Evolutionary conservation across 768 basidiomycete species (phyloP), one percentile per base, ranked within the genome.

Genomic region (Lyophyllum shimeji): DNA sequence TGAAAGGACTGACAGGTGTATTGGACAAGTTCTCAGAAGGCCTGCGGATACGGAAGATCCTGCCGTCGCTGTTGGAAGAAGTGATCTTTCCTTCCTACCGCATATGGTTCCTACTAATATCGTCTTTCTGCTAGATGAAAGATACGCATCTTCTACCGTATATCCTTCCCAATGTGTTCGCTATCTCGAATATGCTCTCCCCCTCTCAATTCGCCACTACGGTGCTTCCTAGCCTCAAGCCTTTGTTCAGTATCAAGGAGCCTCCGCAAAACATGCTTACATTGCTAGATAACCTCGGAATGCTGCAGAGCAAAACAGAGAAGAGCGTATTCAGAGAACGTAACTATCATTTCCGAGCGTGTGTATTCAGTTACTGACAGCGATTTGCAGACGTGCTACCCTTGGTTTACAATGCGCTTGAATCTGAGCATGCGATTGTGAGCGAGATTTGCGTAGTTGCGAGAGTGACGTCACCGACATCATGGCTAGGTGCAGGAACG

Each of bases 241-340:
- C 95, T 0, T 72, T 99, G 17, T 99, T 99, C 60, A 78, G 76
- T 0, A 76, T 98, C 65, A 94, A 90, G 68, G 97, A 99, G 64
- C 96, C 97, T 17, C 95, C 96, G 0, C 95, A 98, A 71, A 97
- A 95, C 60, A 96, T 98, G 92, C 71, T 98, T 49, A 95, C 94
- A 0, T 73, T 99, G 23, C 71, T 99, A 44, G 95, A 98, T 63
- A 96, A 96, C 64, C 78, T 99, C 7, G 75, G 82, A 21, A 82
- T 95, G 74, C 77, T 99, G 25, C 93, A 95, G 64, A 83, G 79
- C 56, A 99, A 99, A 74, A 95, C 94, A 1, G 86, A 90, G 52
- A 93, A 94, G 59, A 72, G 71, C 9, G 82, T 89, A 2, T 98
- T 98, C 71, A 79, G 91, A 62, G 94, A 95, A 71, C 90, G 95